These are phyloP conservation scores for Tephrocybe sp. DNA, from an alignment of 768 basidiomycete species.

Conservation along the genomic window DNA sequence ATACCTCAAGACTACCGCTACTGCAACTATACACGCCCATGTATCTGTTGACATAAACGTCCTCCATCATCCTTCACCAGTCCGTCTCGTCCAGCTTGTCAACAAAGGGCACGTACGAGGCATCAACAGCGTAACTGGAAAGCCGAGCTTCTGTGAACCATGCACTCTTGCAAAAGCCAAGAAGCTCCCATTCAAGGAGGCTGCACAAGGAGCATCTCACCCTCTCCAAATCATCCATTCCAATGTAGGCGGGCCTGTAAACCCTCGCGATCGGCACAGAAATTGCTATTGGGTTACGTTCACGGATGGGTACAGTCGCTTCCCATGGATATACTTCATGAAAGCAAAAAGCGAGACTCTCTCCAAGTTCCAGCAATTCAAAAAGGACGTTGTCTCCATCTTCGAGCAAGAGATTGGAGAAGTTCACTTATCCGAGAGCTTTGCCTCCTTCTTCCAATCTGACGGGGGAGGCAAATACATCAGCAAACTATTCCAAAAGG, in stretches of 20 bases:
- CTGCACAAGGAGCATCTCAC: not conserved
- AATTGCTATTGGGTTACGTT: not conserved
- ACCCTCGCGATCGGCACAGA: not conserved
- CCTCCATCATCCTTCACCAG: not conserved
- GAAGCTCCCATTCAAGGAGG: not conserved
- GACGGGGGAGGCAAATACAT: not conserved
- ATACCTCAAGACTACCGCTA: not conserved
- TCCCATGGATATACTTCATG: conserved; percentile 1
- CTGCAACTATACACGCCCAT: not conserved
- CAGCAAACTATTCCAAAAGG: not conserved
- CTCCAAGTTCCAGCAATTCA: not conserved
- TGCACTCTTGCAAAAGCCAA: no score
- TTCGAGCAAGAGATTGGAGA: not conserved
- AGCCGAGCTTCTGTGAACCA: no score
- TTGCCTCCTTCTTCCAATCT: not conserved
- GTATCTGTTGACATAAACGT: not conserved
- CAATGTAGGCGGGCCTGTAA: not conserved
- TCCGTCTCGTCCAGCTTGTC: not conserved
- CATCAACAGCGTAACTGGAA: not conserved
- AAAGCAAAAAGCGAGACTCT: not conserved
- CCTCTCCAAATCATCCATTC: not conserved
- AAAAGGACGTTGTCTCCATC: not conserved
- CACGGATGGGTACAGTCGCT: not conserved
- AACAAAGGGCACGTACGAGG: not conserved
- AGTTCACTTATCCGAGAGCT: not conserved